Conservation (phyloP, 208 protist genomes). For the Tritrichomonas musculus region DNA sequence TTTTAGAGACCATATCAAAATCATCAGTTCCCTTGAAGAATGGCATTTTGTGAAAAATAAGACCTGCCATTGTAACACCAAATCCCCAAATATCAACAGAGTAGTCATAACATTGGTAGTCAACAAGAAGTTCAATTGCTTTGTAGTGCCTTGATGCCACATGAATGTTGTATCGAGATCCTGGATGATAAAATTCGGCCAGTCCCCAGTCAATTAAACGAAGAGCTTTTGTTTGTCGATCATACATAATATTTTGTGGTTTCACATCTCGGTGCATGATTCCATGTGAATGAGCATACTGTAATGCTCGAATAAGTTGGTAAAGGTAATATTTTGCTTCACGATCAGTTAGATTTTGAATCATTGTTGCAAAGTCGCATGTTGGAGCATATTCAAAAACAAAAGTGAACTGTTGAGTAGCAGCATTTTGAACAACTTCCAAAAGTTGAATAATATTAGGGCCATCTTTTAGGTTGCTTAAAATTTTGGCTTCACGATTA, state of each 20-base stretch:
- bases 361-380: background rate
- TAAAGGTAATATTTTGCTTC: conserved; percentile 8
- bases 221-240: background rate
- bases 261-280: conserved; percentile 33
- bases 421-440: background rate
- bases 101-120: conserved; percentile 44
- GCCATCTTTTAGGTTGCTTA: background rate
- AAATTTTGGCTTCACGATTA: conserved; percentile 35
- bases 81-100: conserved; percentile 46
- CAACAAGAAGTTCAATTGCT: conserved; percentile 37
- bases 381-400: conserved; percentile 29
- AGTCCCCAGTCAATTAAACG: conserved; percentile 44
- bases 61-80: conserved; percentile 35
- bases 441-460: conserved; percentile 24
- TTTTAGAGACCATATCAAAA: conserved; percentile 28
- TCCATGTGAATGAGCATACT: background rate
- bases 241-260: conserved; percentile 34
- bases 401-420: background rate
- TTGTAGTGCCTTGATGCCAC: conserved; percentile 45
- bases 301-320: background rate
- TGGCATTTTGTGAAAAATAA: conserved; percentile 47
- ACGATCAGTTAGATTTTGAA: background rate
- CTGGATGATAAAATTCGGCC: conserved; percentile 47
- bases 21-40: conserved; percentile 47
- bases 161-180: conserved; percentile 40